phyloP scores from a whole-genome alignment of 2,329 filamentous ascomycete genomes.

The Cercospora zeae-maydis region DNA sequence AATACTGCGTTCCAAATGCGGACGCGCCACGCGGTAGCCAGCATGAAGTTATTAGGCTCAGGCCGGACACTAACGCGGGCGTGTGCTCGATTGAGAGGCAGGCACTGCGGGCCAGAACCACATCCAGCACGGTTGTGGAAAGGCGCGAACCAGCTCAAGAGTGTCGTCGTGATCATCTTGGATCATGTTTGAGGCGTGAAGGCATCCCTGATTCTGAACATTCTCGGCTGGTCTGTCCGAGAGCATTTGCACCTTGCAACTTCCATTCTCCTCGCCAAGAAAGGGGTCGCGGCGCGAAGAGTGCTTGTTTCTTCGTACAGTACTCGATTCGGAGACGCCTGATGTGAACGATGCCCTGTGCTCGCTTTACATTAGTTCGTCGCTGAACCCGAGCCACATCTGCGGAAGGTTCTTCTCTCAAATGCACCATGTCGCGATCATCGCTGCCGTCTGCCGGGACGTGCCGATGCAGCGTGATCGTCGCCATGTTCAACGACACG shows the following conservation, averaged over 20 bases:
- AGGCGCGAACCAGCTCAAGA: neutral
- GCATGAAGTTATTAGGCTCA: constrained; percentile 12
- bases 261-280: too few relatives aligned
- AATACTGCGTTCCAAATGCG: neutral
- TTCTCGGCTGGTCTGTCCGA: neutral
- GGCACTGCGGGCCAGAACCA: constrained; percentile 2
- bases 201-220: neutral
- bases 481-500: neutral
- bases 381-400: neutral
- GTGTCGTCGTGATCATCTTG: neutral
- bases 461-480: neutral
- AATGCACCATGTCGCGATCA: neutral
- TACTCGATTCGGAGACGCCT: neutral
- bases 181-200: constrained; percentile 1
- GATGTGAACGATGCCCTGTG: neutral
- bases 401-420: neutral
- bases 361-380: neutral
- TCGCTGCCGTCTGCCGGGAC: constrained; percentile 1
- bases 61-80: constrained; percentile 4
- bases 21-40: constrained; percentile 8
- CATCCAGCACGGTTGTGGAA: neutral
- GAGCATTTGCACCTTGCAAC: neutral
- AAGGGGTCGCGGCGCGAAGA: neutral
- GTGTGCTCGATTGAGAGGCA: constrained; percentile 8
- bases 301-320: neutral